These are phyloP conservation scores for Viscum album DNA, from an alignment of 177 flowering plant species.

Conservation along the genomic window DNA sequence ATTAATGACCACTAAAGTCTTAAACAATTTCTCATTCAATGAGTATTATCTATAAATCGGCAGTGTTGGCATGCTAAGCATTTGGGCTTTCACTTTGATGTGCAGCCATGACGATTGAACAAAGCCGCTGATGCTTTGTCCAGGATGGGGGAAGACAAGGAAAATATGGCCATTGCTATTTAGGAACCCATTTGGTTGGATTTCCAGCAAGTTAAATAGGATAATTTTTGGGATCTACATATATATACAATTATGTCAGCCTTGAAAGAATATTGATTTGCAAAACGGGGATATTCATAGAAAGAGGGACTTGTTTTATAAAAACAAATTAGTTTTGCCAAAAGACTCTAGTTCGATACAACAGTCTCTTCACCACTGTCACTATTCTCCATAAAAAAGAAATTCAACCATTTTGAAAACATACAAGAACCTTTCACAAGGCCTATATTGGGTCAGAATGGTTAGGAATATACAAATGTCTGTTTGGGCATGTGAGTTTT, in stretches of 20 bases:
- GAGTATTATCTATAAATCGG: not conserved
- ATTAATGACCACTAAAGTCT: not conserved
- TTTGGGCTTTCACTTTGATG: not conserved
- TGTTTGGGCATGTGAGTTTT: not conserved
- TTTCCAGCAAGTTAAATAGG: too few species aligned
- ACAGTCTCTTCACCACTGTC: not conserved
- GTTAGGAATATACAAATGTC: not conserved
- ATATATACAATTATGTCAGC: not conserved
- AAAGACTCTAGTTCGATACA: not conserved
- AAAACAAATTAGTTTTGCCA: not conserved
- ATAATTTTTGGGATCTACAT: not conserved
- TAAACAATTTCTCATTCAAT: not conserved
- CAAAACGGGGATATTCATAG: not conserved
- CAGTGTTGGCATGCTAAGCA: not conserved
- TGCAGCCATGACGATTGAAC: not conserved
- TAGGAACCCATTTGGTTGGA: too few species aligned
- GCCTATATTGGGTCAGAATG: not conserved
- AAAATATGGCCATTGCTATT: too few species aligned
- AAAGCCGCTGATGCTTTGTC: not conserved
- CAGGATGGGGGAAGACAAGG: too few species aligned
- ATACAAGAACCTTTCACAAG: not conserved
- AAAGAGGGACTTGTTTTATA: not conserved
- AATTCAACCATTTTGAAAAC: not conserved
- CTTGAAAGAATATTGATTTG: not conserved
- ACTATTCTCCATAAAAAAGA: not conserved